These are phyloP conservation scores for Erodium trifolium DNA, from an alignment of 441 rosid species.

Conservation along the genomic window DNA sequence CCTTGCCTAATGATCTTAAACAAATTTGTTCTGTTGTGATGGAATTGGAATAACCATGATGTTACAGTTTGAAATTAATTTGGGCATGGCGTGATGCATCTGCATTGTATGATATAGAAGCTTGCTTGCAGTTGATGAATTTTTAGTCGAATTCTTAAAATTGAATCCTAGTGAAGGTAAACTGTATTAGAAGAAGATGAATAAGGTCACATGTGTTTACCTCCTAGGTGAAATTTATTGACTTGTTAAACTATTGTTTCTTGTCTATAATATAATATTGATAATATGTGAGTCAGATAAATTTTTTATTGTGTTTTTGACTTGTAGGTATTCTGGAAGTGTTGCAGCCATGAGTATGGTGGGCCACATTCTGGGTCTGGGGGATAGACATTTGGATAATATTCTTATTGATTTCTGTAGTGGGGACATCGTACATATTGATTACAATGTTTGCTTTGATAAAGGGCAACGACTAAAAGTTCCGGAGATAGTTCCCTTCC, in stretches of 20 bases:
- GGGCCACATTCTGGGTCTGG: conserved; percentile 92
- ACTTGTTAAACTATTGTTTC: background rate
- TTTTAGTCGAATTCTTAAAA: background rate
- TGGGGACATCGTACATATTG: conserved; percentile 96
- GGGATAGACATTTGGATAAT: conserved; percentile 97
- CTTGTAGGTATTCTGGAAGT: conserved; percentile 85
- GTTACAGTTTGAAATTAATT: background rate
- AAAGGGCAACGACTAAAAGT: conserved; percentile 90
- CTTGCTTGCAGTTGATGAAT: background rate
- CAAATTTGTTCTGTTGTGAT: background rate
- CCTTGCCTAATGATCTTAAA: conserved; percentile 6
- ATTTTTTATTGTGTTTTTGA: conserved; percentile 16
- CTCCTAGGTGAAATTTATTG: conserved; percentile 4
- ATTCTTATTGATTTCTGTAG: conserved; percentile 89
- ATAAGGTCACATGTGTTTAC: background rate
- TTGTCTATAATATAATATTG: conserved; percentile 3
- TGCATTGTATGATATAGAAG: conserved; percentile 8
- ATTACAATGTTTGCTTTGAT: conserved; percentile 97
- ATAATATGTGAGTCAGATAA: background rate
- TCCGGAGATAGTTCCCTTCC: conserved; percentile 97
- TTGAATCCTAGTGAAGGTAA: conserved; percentile 1
- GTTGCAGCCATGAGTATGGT: conserved; percentile 99
- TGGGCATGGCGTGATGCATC: background rate
- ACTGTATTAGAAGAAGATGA: too few relatives aligned
- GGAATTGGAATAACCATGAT: background rate